Evolutionary conservation across 176 grass and related monocot genomes (phyloP).

Genomic region (Carex myosuroides): DNA sequence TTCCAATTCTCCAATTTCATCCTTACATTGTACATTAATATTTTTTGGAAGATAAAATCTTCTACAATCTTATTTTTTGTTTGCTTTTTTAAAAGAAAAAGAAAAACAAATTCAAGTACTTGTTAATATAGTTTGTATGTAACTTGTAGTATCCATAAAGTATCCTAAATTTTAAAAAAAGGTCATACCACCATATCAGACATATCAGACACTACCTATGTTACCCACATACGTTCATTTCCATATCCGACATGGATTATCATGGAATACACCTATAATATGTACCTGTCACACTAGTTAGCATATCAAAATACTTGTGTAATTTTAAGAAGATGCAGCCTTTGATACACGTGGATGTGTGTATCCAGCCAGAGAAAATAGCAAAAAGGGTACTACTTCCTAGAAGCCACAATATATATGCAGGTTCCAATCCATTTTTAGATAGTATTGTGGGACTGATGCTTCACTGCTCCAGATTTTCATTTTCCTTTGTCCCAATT

Average conservation of each 20-base stretch:
- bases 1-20: background rate
- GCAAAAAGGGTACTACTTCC: background rate
- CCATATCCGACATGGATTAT: background rate
- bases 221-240: background rate
- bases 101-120: too few species aligned
- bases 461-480: too few species aligned
- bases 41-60: too few species aligned
- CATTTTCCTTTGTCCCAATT: background rate
- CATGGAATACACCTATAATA: background rate
- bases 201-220: background rate
- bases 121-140: too few species aligned
- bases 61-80: too few species aligned
- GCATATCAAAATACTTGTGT: background rate
- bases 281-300: background rate
- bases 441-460: background rate
- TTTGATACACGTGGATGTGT: background rate
- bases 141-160: background rate
- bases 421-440: background rate
- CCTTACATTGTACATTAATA: background rate
- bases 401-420: background rate
- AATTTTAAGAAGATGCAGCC: background rate
- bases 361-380: too few species aligned
- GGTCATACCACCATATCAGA: background rate
- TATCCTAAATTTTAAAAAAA: background rate
- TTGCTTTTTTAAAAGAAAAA: too few species aligned